Base-by-base conservation (phyloP, 306 rosid genomes). In the Alnus rubra region DNA sequence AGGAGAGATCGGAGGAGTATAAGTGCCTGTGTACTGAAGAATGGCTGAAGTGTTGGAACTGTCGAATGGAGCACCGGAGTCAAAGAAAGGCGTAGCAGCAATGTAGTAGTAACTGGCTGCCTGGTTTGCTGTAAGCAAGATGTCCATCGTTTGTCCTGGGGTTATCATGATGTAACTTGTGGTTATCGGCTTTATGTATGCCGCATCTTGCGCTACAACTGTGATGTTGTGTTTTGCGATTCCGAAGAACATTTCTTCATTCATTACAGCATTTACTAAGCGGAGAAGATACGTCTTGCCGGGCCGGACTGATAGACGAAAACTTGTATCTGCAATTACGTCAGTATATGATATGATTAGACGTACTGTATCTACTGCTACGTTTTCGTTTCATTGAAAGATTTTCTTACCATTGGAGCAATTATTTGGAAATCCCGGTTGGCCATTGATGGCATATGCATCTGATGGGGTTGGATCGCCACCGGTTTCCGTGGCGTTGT, bases 91-190 rank as follows among this genome's bases (percentile, higher is more conserved):
- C 16, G 73, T 33, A 14, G 88, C 80, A 51, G 84, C 82, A 1
- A 85, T 79, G 78, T 85, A 85, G 31, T 85, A 82, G 4, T 33
- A 56, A 59, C 80, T 59, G 16, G 39, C 44, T n/a, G 67, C 7
- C 13, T 79, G 84, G 51, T 80, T 78, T 77, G 88, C 83, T 49
- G 74, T 74, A 52, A 87, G 30, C 74, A 87, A 83, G 13, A 85
- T 56, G 14, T 87, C 90, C 87, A 87, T 82, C 13, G 90, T 84
- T 78, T 87, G 87, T 31, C 90, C 90, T 8, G 90, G 90, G 13
- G 80, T 42, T 58, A 85, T 87, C 80, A 82, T 60, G 31, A 87
- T 78, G 82, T 80, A 87, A 5, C 16, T 4, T 9, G 84, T 72
- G 14, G 35, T 82, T 2, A 85, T 19, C 1, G 90, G 87, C 68